Evolutionary conservation across 1,139 yeast species (phyloP).

Genomic region (Kurtzmaniella quercitrusa): DNA sequence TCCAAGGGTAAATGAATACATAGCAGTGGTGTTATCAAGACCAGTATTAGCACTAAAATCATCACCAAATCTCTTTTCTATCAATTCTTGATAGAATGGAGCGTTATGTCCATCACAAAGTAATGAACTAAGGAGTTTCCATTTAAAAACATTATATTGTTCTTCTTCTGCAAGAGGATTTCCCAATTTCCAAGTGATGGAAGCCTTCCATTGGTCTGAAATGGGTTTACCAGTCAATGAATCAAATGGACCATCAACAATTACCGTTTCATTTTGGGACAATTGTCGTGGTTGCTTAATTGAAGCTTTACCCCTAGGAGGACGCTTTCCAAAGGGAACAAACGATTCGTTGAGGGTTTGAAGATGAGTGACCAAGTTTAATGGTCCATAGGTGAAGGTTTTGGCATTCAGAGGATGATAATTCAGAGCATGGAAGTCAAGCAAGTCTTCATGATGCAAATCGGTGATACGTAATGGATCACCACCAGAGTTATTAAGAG

Average conservation of each 20-base stretch:
- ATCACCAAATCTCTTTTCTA: constrained; percentile 80
- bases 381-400: constrained; percentile 83
- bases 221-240: constrained; percentile 62
- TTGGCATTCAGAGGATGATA: constrained; percentile 91
- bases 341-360: constrained; percentile 52
- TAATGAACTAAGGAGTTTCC: constrained; percentile 68
- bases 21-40: constrained; percentile 75
- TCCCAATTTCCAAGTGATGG: constrained; percentile 87
- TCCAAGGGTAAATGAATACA: constrained; percentile 79
- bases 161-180: constrained; percentile 53
- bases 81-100: constrained; percentile 76
- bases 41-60: constrained; percentile 91
- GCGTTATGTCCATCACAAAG: constrained; percentile 91
- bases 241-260: constrained; percentile 69
- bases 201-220: constrained; percentile 68
- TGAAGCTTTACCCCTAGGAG: constrained; percentile 9
- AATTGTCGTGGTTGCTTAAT: constrained; percentile 44
- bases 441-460: constrained; percentile 67
- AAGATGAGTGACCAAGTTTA: constrained; percentile 62
- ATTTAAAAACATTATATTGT: constrained; percentile 62
- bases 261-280: constrained; percentile 14
- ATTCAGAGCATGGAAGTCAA: constrained; percentile 65
- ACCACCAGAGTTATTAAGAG: constrained; percentile 89
- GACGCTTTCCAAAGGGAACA: constrained; percentile 49
- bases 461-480: constrained; percentile 81